A percentile compares a stretch with the other conserved stretches of the same genome.
Conservation (phyloP, 2,329 filamentous ascomycete species). For the Polychaeton citri region DNA sequence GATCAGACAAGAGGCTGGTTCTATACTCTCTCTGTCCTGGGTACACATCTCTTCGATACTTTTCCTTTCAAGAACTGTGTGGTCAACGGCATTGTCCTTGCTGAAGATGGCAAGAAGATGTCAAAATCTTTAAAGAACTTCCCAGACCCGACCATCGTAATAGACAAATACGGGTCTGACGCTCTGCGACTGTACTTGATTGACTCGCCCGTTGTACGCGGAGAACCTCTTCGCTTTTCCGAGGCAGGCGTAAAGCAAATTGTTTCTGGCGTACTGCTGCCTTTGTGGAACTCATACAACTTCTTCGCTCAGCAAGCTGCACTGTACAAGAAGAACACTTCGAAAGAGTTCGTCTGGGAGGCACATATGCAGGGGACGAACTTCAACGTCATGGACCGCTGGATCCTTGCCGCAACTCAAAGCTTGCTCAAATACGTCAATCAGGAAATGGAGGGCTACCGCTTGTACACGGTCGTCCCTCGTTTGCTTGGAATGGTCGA, state of each 20-base stretch:
- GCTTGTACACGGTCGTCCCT: constrained; percentile 75
- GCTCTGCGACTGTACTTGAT: constrained; percentile 90
- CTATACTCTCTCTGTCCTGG: constrained; percentile 80
- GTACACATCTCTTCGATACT: constrained; percentile 72
- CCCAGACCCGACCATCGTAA: constrained; percentile 71
- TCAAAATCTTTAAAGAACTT: constrained; percentile 95
- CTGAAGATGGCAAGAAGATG: constrained; percentile 97
- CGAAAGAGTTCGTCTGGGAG: constrained; percentile 66
- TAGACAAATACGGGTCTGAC: constrained; percentile 81
- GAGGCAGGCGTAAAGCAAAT: constrained; percentile 89
- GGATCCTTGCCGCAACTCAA: constrained; percentile 88
- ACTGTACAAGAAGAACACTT: constrained; percentile 73
- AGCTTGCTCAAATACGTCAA: constrained; percentile 86
- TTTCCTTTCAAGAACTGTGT: constrained; percentile 90
- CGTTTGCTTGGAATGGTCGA: constrained; percentile 62
- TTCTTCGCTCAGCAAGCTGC: constrained; percentile 86
- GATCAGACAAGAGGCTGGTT: constrained; percentile 97
- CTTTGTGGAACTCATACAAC: constrained; percentile 92
- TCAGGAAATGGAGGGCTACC: constrained; percentile 70
- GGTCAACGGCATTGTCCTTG: constrained; percentile 89
- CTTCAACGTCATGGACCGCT: constrained; percentile 87
- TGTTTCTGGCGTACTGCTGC: constrained; percentile 77
- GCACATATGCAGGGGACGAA: constrained; percentile 61
- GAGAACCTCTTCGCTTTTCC: constrained; percentile 82
- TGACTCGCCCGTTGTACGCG: constrained; percentile 88